Evolutionary conservation across 441 rosid genomes (phyloP), one percentile per base, ranked within the genome.

Genomic region (Gossypium trilobum): DNA sequence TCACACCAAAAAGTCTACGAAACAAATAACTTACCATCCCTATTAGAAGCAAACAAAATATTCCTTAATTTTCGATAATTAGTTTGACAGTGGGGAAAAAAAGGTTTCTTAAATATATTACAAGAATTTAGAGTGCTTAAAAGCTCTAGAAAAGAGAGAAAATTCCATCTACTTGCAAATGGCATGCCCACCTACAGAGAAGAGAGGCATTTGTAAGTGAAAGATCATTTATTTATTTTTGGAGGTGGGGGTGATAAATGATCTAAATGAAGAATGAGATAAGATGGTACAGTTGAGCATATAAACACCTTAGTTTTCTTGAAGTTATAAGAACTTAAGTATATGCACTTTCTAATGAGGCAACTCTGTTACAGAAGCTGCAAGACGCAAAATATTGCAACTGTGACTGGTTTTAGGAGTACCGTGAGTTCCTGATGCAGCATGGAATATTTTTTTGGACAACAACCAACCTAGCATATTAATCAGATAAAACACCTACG

Each of bases 341-440:
- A 33, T 33, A 33, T 33, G 25, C 68, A 62, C 27, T 62, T 33
- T 17, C 42, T 31, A 58, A 23, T 27, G 39, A 61, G 27, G 51
- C 16, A 36, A 63, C 51, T 39, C 52, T 10, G 29, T 39, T 20
- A 39, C 2, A 0, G 29, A 63, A 63, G 52, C 52, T 0, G 29
- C 51, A 63, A 63, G 29, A 63, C 11, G 16, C 51, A 25, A 63
- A 63, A 63, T 19, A 22, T 63, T 36, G 68, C 68, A 62, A 17
- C 51, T 17, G 36, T 13, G 10, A 7, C 27, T 17, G 27, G 50
- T 36, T 36, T 54, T 33, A 39, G 50, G 51, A 36, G 50, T 36
- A 62, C 11, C 50, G 2, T 29, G 65, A 60, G 25, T 59, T 59
- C 62, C 33, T 25, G 33, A 57, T 14, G 22, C 67, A 61, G 48